Evolutionary conservation across 441 rosid species (phyloP).

Genomic region (Francoa sonchifolia): DNA sequence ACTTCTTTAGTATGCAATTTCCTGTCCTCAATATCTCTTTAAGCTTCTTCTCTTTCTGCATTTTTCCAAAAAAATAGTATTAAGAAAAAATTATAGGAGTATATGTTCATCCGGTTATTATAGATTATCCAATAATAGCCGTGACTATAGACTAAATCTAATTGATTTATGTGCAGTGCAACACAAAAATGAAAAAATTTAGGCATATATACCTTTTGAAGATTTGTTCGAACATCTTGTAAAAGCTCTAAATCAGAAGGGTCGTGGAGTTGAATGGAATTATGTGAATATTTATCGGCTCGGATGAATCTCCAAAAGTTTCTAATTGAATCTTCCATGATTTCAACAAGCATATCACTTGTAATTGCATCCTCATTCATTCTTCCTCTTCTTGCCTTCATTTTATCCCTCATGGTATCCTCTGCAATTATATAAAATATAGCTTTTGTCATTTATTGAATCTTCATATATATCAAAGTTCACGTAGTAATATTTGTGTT

Average conservation of each 20-base stretch:
- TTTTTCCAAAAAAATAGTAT: not conserved
- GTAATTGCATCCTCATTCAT: constrained; percentile 32
- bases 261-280: constrained; percentile 50
- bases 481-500: no score
- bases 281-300: constrained; percentile 51
- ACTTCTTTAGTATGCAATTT: constrained; percentile 55
- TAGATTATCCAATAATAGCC: no score
- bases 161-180: not conserved
- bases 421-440: constrained; percentile 24
- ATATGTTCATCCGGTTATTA: no score
- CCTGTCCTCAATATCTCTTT: constrained; percentile 55
- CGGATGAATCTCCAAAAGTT: constrained; percentile 70
- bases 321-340: constrained; percentile 79
- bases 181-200: not conserved
- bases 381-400: constrained; percentile 28
- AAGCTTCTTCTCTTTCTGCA: constrained; percentile 76
- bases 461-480: no score
- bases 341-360: constrained; percentile 57
- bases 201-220: constrained; percentile 75
- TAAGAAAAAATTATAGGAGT: not conserved
- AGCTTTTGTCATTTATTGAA: not conserved
- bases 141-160: not conserved
- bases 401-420: constrained; percentile 42
- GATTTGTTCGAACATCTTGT: constrained; percentile 33
- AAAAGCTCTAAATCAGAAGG: constrained; percentile 36